Conservation (phyloP, 306 rosid species). For the Castanospermum australe region DNA sequence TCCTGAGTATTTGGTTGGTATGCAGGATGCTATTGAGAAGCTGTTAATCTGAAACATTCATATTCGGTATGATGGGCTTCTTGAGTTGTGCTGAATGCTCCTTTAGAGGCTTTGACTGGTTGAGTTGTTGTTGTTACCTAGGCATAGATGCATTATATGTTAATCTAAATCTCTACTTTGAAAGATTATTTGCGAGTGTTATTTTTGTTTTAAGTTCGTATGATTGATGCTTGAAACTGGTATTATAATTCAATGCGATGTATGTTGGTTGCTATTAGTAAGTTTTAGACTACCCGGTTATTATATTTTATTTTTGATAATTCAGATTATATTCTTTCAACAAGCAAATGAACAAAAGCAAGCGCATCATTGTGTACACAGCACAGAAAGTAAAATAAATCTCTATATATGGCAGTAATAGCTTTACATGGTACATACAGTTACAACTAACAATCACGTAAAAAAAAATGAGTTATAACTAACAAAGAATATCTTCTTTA, state of each 20-base stretch:
- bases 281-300: not conserved
- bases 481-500: not conserved
- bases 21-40: conserved; percentile 96
- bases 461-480: no score
- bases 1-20: conserved; percentile 17
- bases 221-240: conserved; percentile 20
- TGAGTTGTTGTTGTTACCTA: conserved; percentile 41
- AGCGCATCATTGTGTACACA: no score
- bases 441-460: no score
- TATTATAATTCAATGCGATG: conserved; percentile 15
- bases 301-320: not conserved
- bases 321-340: not conserved
- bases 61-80: conserved; percentile 83
- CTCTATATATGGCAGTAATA: no score
- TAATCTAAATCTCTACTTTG: conserved; percentile 4
- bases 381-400: no score
- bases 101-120: conserved; percentile 89
- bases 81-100: conserved; percentile 47
- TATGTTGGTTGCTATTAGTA: not conserved
- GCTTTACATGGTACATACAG: no score
- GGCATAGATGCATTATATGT: conserved; percentile 32
- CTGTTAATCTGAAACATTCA: conserved; percentile 59
- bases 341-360: not conserved
- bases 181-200: conserved; percentile 20
- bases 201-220: conserved; percentile 19